Conservation (phyloP, 805 yeast species). For the Candida germanica region DNA sequence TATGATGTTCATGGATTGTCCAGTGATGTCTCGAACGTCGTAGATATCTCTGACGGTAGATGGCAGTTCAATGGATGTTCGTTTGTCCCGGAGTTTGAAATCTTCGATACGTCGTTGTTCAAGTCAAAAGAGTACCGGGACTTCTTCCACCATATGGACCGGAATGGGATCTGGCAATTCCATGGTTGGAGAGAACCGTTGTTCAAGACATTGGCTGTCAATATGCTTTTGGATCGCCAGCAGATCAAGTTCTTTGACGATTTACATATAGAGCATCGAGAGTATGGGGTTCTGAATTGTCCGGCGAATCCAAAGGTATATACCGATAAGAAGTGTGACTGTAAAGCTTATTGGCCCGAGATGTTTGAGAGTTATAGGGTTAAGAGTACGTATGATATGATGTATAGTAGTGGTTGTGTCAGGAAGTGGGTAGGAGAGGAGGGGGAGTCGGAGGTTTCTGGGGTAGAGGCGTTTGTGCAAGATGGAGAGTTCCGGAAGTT, state of each 20-base stretch:
- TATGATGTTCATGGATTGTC: constrained; percentile 2
- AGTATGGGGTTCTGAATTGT: constrained; percentile 13
- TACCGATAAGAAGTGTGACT: constrained; percentile 10
- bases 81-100: constrained; percentile 13
- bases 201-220: constrained; percentile 14
- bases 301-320: constrained; percentile 12
- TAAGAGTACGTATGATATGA: constrained; percentile 1
- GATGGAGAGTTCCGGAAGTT: neutral
- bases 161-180: constrained; percentile 10
- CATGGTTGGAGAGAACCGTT: constrained; percentile 15
- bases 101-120: constrained; percentile 12
- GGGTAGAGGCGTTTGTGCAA: no score
- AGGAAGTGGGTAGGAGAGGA: constrained; percentile 1
- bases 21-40: neutral
- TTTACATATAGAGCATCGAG: constrained; percentile 9
- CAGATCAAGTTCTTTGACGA: constrained; percentile 14
- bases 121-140: constrained; percentile 11
- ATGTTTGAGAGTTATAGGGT: neutral
- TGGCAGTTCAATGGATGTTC: constrained; percentile 14
- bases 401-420: constrained; percentile 4
- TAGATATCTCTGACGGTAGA: neutral
- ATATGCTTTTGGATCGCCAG: constrained; percentile 10
- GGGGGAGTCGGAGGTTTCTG: neutral
- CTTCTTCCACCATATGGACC: constrained; percentile 12
- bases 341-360: constrained; percentile 7